Conservation (phyloP, 2,329 filamentous ascomycete genomes). For the Ophiostoma ulmi region DNA sequence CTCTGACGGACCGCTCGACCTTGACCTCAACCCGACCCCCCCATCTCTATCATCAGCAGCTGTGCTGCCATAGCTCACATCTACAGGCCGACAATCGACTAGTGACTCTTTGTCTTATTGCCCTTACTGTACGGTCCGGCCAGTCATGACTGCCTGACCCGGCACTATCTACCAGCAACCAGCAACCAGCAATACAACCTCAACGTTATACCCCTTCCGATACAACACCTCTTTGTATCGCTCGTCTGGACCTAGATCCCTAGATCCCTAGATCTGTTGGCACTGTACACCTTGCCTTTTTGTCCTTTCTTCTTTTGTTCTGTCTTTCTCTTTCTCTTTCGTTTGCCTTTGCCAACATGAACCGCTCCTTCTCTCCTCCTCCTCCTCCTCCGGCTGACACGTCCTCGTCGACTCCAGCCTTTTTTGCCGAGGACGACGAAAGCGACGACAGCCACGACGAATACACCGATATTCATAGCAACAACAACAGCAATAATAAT, state of each 20-base stretch:
- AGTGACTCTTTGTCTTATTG: neutral
- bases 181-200: neutral
- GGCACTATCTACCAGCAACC: neutral
- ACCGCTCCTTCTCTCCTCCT: slow-evolving; percentile 16
- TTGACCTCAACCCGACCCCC: neutral
- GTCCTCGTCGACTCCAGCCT: slow-evolving; percentile 18
- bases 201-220: slow-evolving; percentile 3
- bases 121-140: neutral
- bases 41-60: neutral
- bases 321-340: neutral
- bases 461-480: neutral
- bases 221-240: slow-evolving; percentile 12
- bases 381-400: slow-evolving; percentile 21
- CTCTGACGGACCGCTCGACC: neutral
- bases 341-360: slow-evolving; percentile 8
- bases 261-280: neutral
- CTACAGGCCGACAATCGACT: neutral
- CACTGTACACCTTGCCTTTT: slow-evolving; percentile 3
- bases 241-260: neutral
- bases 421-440: slow-evolving; percentile 24
- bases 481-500: neutral
- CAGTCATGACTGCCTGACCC: neutral
- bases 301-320: neutral
- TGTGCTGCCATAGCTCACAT: neutral
- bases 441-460: slow-evolving; percentile 11